A percentile compares a stretch with the other conserved stretches of the same genome.
phyloP scores from a whole-genome alignment of 495 filamentous ascomycete species.

The Penicilliopsis zonata region DNA sequence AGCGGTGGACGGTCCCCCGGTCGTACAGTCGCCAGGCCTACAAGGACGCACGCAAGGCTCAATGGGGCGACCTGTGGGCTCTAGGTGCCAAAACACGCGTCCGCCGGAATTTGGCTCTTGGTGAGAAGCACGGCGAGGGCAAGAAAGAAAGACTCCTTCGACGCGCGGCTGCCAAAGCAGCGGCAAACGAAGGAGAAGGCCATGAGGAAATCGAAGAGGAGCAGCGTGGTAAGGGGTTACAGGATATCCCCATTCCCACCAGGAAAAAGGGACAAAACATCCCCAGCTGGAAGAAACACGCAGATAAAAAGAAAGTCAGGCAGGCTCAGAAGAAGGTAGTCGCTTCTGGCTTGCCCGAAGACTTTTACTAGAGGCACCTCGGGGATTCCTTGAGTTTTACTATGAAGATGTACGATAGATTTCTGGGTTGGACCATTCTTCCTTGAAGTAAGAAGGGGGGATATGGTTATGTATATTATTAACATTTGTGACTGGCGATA shows the following conservation, averaged over 20 bases:
- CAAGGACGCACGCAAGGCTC: constrained; percentile 78
- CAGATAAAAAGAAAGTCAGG: constrained; percentile 29
- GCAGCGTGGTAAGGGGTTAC: neutral
- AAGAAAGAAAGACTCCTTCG: constrained; percentile 34
- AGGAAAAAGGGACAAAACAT: constrained; percentile 30
- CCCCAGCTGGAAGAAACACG: constrained; percentile 35
- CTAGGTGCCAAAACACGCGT: constrained; percentile 83
- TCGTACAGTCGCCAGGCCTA: constrained; percentile 71
- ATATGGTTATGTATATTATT: too few relatives aligned
- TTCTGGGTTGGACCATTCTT: too few relatives aligned
- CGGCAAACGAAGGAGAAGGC: constrained; percentile 13
- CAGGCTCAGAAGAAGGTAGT: constrained; percentile 26
- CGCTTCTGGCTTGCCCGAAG: constrained; percentile 15
- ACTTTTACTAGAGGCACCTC: too few relatives aligned
- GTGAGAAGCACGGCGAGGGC: constrained; percentile 43
- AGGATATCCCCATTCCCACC: constrained; percentile 9
- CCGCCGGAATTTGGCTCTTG: constrained; percentile 45
- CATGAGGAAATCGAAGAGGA: constrained; percentile 13
- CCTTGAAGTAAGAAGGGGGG: too few relatives aligned
- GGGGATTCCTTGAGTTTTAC: too few relatives aligned
- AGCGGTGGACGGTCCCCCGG: constrained; percentile 85
- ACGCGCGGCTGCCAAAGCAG: constrained; percentile 19
- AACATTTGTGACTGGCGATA: too few relatives aligned
- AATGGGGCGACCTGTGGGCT: constrained; percentile 94
- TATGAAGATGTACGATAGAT: too few relatives aligned